These are phyloP conservation scores for Macaranga tanarius DNA, from an alignment of 441 rosid genomes.

Conservation along the genomic window DNA sequence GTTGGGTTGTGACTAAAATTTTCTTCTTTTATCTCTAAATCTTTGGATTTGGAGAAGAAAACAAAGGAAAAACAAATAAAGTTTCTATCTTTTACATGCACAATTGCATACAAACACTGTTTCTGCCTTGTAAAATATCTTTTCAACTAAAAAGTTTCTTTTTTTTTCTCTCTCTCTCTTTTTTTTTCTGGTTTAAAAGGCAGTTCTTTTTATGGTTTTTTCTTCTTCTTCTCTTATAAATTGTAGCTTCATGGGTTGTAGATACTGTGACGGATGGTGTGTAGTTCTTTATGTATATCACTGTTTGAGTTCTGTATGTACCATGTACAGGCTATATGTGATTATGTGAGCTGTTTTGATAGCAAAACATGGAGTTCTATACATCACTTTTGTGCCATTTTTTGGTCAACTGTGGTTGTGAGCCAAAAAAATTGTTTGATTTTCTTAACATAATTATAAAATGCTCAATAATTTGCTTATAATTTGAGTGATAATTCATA, in stretches of 20 bases:
- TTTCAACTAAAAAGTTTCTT: not conserved
- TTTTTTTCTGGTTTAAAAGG: not conserved
- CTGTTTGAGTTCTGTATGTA: not conserved
- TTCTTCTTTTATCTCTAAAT: not conserved
- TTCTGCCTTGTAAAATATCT: not conserved
- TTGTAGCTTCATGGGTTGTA: not conserved
- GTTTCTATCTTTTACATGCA: not conserved
- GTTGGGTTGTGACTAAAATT: conserved; percentile 9
- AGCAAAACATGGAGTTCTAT: not conserved
- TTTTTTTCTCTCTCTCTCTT: not conserved
- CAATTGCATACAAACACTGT: not conserved
- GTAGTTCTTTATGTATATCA: not conserved
- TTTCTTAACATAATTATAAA: too few relatives aligned
- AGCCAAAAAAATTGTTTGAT: not conserved
- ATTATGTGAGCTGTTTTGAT: not conserved
- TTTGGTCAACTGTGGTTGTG: not conserved
- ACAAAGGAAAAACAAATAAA: conserved; percentile 15
- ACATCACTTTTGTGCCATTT: not conserved
- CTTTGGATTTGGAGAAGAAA: conserved; percentile 29
- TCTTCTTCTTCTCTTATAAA: too few relatives aligned
- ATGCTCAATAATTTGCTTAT: too few relatives aligned
- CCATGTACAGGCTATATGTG: not conserved
- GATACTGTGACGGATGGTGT: not conserved
- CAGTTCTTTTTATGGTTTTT: not conserved
- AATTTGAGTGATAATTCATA: too few relatives aligned